Evolutionary conservation across 805 yeast genomes (phyloP), one percentile per base, ranked within the genome.

Genomic region (Suhomyces xylopsoci): DNA sequence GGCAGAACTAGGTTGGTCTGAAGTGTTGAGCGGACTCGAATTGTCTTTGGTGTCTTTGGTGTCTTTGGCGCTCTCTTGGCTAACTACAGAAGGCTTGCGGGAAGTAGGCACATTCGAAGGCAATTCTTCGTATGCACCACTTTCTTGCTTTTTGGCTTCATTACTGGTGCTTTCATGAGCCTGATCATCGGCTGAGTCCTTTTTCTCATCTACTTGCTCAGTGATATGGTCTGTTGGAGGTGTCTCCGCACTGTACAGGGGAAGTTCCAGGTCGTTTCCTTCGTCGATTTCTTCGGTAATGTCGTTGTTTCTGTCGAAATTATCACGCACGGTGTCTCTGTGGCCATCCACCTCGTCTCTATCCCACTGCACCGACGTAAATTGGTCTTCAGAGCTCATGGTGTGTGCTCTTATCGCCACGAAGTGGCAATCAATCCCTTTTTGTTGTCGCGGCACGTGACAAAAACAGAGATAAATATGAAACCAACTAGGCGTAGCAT

Each of bases 341-440:
- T 52, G 43, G n/a, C 14, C 20, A 14, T 14, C 32, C n/a, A 51
- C 61, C 17, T 75, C 81, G 26, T 71, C 81, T 54, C 81, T 70
- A 59, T 81, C 84, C 83, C 82, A 81, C 58, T 77, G 82, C 47
- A 81, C 79, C 26, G 85, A 81, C 1, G 83, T 79, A 61, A 81
- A 81, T 57, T 80, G 81, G 57, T 80, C 84, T 48, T 76, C 79
- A 26, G 65, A 58, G 45, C 60, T 59, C 70, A 66, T 67, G 44
- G 51, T 19, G 24, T 32, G 36, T 32, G 10, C 28, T 20, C 30
- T 42, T 42, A 38, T 38, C 42, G 24, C 14, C 20, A 9, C 14
- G 24, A 22, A 20, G 45, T 42, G 45, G 45, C 45, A 42, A 42
- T 42, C 45, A 15, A 12, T 24, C 17, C 28, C 15, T n/a, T 42